A percentile compares a stretch with the other conserved stretches of the same genome.
Evolutionary conservation across 148 eudicot species (phyloP).

Genomic region (Camellia lanceoleosa): DNA sequence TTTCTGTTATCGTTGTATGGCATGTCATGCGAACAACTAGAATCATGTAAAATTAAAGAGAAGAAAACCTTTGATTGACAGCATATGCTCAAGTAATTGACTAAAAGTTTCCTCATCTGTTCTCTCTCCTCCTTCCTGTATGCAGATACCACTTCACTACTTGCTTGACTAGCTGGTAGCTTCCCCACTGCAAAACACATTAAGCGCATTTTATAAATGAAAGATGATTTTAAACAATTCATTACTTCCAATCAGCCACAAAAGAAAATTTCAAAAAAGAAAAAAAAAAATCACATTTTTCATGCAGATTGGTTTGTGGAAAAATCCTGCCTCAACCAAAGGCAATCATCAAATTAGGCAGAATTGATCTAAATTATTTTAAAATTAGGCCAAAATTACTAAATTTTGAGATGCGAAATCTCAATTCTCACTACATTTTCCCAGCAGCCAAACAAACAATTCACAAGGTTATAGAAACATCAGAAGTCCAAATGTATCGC

Average conservation of each 20-base stretch:
- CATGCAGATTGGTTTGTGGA: not conserved
- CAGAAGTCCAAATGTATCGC: not conserved
- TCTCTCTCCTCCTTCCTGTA: slow-evolving; percentile 63
- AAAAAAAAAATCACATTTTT: not conserved
- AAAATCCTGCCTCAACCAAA: not conserved
- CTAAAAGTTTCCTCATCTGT: slow-evolving; percentile 46
- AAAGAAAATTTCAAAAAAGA: not conserved
- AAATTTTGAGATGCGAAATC: not conserved
- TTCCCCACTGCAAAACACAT: slow-evolving; percentile 67
- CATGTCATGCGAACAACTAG: not conserved
- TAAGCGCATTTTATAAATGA: not conserved
- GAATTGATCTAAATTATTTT: not conserved
- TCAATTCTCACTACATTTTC: slow-evolving; percentile 6
- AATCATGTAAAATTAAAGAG: not conserved
- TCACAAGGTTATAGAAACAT: not conserved
- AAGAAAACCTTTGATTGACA: slow-evolving; percentile 46
- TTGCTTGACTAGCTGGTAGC: slow-evolving; percentile 70
- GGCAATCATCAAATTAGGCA: not conserved
- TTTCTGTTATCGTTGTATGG: not conserved
- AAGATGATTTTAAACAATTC: not conserved
- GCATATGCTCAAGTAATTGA: slow-evolving; percentile 49
- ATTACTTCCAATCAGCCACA: not conserved
- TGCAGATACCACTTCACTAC: slow-evolving; percentile 48
- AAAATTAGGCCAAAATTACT: not conserved
- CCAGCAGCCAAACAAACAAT: not conserved